Conservation (phyloP, 257 asterid genomes). For the Solanum chaucha region DNA sequence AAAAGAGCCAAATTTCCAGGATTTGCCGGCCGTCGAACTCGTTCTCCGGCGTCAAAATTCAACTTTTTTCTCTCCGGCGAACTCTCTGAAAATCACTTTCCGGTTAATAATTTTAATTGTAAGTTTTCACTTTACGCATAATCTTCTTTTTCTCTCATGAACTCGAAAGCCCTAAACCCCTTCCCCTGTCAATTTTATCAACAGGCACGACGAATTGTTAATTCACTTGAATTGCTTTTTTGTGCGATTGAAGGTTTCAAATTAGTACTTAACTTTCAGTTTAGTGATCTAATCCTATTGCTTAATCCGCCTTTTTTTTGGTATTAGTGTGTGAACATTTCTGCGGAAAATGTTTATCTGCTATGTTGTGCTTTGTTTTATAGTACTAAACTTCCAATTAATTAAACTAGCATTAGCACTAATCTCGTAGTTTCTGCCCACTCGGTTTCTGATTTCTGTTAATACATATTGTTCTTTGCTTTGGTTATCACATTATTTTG, state of each 20-base stretch:
- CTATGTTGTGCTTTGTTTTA: too few species aligned
- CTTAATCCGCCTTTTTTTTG: not conserved
- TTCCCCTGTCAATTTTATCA: not conserved
- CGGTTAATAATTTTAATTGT: not conserved
- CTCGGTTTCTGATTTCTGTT: not conserved
- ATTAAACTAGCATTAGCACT: not conserved
- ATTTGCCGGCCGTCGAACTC: not conserved
- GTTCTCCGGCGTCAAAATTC: not conserved
- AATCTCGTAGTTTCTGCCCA: not conserved
- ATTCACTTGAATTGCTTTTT: not conserved
- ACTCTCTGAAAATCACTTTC: not conserved
- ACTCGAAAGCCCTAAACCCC: not conserved
- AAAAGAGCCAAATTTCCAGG: not conserved
- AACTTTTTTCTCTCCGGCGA: not conserved
- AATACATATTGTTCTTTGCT: not conserved
- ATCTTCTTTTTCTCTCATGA: not conserved
- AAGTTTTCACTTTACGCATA: not conserved
- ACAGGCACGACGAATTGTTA: not conserved
- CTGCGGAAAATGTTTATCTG: not conserved
- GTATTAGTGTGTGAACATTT: not conserved
- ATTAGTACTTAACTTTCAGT: not conserved
- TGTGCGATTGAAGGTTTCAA: not conserved
- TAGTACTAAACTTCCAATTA: too few species aligned
- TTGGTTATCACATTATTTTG: not conserved
- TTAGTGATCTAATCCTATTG: not conserved